Evolutionary conservation across 306 rosid species (phyloP), one percentile per base, ranked within the genome.

Genomic region (Rosa multiflora): DNA sequence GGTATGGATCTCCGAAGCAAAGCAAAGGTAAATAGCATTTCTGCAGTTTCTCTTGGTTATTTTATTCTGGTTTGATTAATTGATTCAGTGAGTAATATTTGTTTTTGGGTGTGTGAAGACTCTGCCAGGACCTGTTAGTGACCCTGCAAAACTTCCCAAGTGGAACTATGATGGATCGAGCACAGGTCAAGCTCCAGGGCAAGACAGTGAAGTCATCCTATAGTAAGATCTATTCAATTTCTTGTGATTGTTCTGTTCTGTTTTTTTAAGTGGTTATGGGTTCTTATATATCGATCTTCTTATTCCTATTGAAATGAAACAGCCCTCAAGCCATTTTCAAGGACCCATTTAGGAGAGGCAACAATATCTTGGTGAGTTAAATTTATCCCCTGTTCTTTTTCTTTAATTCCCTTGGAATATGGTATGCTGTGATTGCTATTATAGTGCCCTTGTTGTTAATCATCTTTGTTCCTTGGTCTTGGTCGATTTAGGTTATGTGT

Each of bases 91-190:
- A 15, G 15, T 62, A 23, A 52, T 76, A 52, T 68, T 75, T 73
- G 44, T 72, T 73, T 84, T 75, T 72, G 72, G 40, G 78, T 43
- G 26, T 76, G 61, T 78, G 87, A 43, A 90, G 98, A 92, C 98
- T 42, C 89, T 94, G 63, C 13, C 97, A 4, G 92, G 92, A 68
- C 91, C 92, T 0, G 97, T 94, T 67, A 74, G 62, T 5, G 91
- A 89, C 76, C 97, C 98, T 64, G 87, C 97, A 5, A 79, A 89
- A 85, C 93, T 94, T 14, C 97, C 98, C 13, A 90, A 88, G 75
- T 94, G 98, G 98, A 94, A 87, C 63, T 94, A 88, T 56, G 98
- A 94, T 84, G 98, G 98, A 42, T 94, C 98, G 20, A 92, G 97
- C 84, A 92, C 97, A 9, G 91, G 93, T 43, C 98, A 94, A 92